These are phyloP conservation scores for Skeletonema grethae DNA, from an alignment of 108 stramenopile genomes.

Conservation along the genomic window DNA sequence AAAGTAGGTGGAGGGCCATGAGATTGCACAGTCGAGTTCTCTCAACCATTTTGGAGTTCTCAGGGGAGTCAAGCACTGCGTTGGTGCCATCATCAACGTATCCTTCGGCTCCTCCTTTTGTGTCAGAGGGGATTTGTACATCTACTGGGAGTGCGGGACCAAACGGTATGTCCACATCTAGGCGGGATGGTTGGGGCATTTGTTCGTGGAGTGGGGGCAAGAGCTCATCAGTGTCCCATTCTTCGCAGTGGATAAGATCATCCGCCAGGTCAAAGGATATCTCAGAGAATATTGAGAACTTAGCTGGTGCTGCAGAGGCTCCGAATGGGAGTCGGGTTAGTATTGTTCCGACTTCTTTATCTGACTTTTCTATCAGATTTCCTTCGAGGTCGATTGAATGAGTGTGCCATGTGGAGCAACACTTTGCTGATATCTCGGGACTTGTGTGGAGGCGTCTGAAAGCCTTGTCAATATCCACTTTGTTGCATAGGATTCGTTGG, in stretches of 20 bases:
- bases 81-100: slow-evolving; percentile 13
- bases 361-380: background rate
- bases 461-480: slow-evolving; percentile 24
- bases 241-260: slow-evolving; percentile 5
- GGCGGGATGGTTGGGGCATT: background rate
- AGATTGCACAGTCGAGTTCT: background rate
- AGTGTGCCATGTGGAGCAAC: slow-evolving; percentile 1
- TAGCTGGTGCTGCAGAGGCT: slow-evolving; percentile 17
- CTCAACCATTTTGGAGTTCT: background rate
- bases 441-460: slow-evolving; percentile 16
- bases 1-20: slow-evolving; percentile 17
- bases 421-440: background rate
- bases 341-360: slow-evolving; percentile 1
- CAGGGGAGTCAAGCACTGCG: background rate
- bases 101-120: background rate
- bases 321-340: slow-evolving; percentile 22
- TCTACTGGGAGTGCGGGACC: slow-evolving; percentile 5
- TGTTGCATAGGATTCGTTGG: slow-evolving; percentile 16
- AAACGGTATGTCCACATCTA: background rate
- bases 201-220: slow-evolving; percentile 9
- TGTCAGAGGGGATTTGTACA: background rate
- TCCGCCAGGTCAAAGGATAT: slow-evolving; percentile 22
- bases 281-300: slow-evolving; percentile 17
- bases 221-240: slow-evolving; percentile 1
- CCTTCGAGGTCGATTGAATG: background rate